These are phyloP conservation scores for Plasmodium gallinaceum DNA, from an alignment of 169 alveolate genomes.

Conservation along the genomic window DNA sequence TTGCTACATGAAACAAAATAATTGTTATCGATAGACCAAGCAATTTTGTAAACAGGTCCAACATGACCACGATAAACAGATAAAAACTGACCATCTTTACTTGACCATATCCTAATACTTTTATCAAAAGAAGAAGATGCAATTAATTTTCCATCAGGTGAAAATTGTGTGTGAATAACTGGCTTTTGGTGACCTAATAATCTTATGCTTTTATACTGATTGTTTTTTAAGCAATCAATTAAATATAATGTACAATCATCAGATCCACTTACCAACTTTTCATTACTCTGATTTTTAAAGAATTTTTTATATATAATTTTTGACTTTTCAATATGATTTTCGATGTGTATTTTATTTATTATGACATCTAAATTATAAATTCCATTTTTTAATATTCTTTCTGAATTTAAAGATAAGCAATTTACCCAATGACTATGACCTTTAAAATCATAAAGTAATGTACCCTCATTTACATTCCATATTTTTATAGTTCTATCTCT, in stretches of 20 bases:
- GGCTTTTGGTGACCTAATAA: constrained; percentile 98
- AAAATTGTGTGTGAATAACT: constrained; percentile 96
- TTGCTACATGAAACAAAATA: constrained; percentile 95
- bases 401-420: constrained; percentile 96
- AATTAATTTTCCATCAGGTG: constrained; percentile 97
- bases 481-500: constrained; percentile 96
- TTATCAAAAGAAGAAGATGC: constrained; percentile 99
- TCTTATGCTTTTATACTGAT: constrained; percentile 88
- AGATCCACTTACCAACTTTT: constrained; percentile 97
- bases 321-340: constrained; percentile 80
- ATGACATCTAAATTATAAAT: constrained; percentile 85
- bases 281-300: constrained; percentile 88
- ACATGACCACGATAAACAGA: constrained; percentile 98
- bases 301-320: constrained; percentile 76
- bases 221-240: constrained; percentile 93
- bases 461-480: constrained; percentile 89
- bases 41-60: constrained; percentile 96
- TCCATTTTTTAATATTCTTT: constrained; percentile 92
- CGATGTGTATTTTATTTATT: constrained; percentile 80
- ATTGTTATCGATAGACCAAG: constrained; percentile 98
- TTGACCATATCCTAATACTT: constrained; percentile 89
- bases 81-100: constrained; percentile 93
- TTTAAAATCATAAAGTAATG: constrained; percentile 83
- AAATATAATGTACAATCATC: constrained; percentile 97
- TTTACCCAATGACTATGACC: constrained; percentile 99